Base-by-base conservation (phyloP, 345 rosid species). In the Laguncularia racemosa region DNA sequence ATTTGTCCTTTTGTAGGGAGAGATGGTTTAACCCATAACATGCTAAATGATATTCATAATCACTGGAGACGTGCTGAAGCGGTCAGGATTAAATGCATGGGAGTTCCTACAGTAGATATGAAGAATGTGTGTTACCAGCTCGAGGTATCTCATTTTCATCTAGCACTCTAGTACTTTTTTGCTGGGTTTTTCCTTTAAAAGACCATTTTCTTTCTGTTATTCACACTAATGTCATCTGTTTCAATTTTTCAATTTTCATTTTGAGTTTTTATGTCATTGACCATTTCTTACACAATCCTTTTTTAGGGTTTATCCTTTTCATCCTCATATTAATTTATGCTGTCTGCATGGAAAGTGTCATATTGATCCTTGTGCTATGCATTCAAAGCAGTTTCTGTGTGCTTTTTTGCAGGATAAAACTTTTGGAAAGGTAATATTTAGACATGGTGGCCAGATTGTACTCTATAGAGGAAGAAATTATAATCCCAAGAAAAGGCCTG, bases 11-110 rank as follows among this genome's bases (percentile, higher is more conserved):
- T 21, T 67, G 53, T 66, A 88, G 98, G 98, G 63, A 71, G 99
- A 78, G 97, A 89, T 74, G 97, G 96, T 48, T 85, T 93, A 71
- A 93, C 97, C 50, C 96, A 93, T 70, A 93, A 87, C 61, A 93
- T 93, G 99, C 68, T 89, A 60, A 82, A 89, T 75, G 95, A 89
- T 58, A 84, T 93, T 26, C 86, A 85, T 67, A 87, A 84, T 65
- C 85, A 87, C 44, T 93, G 96, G 96, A 81, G 72, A 68, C 80
- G 70, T 62, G 71, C 65, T 33, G 97, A 89, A 73, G 92, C 92
- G 7, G 89, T 87, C 59, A 82, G 99, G 68, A 73, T 93, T 46
- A 87, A 77, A 81, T 89, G 95, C 65, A 79, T 93, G 26, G 95
- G 97, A 48, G 91, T 90, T 49, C 86, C 90, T 0, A 93, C 99